phyloP scores from a whole-genome alignment of 441 rosid species.

The Croton setiger region DNA sequence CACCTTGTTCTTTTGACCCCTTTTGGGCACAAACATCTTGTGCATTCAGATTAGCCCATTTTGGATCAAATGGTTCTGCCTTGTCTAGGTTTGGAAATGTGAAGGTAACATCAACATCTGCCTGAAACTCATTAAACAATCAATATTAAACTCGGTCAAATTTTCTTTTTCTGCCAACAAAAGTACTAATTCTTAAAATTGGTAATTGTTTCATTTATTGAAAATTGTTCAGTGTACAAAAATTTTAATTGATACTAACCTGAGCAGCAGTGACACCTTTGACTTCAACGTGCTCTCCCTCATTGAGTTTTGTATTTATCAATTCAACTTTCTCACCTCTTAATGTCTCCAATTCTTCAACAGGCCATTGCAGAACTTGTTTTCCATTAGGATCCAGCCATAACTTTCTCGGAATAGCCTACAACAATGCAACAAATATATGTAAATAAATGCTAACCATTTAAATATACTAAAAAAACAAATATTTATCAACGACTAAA shows the following conservation, averaged over 20 bases:
- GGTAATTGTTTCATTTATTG: too few relatives aligned
- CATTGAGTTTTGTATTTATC: slow-evolving; percentile 28
- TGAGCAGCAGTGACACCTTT: slow-evolving; percentile 64
- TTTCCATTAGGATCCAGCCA: slow-evolving; percentile 56
- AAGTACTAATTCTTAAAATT: too few relatives aligned
- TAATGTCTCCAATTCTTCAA: slow-evolving; percentile 56
- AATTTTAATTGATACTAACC: too few relatives aligned
- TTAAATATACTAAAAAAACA: neutral
- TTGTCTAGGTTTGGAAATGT: slow-evolving; percentile 45
- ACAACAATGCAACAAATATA: neutral
- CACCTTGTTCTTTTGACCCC: slow-evolving; percentile 47
- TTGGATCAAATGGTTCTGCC: slow-evolving; percentile 54
- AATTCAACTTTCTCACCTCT: slow-evolving; percentile 36
- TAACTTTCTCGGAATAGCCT: slow-evolving; percentile 69
- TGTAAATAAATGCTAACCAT: neutral
- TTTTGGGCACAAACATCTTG: slow-evolving; percentile 46
- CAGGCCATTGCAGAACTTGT: slow-evolving; percentile 70
- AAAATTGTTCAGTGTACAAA: too few relatives aligned
- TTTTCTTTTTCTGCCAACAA: neutral
- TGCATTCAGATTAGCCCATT: slow-evolving; percentile 37
- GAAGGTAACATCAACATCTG: slow-evolving; percentile 79
- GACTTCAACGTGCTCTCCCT: slow-evolving; percentile 50
- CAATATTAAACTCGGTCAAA: too few relatives aligned
- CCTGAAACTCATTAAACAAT: slow-evolving; percentile 22
- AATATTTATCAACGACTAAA: too few relatives aligned